Conservation (phyloP, 2,329 filamentous ascomycete genomes). For the Fusarium tanahbumbuense region DNA sequence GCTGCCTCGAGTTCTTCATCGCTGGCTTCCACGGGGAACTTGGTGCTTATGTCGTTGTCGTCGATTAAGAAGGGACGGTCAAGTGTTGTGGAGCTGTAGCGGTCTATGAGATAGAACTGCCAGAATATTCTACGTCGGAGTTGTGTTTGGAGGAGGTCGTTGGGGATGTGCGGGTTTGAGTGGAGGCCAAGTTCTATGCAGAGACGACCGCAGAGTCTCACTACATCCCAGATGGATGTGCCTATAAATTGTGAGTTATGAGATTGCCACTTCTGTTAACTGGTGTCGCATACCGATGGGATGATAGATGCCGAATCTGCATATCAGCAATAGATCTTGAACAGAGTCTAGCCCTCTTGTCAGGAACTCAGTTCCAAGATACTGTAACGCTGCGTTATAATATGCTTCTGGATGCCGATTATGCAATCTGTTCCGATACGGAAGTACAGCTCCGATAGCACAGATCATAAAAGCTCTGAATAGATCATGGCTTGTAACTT, state of each 20-base stretch:
- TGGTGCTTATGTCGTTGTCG: conserved; percentile 26
- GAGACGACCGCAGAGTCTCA: conserved; percentile 28
- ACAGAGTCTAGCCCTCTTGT: conserved; percentile 29
- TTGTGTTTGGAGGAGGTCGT: conserved; percentile 25
- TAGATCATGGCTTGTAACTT: neutral
- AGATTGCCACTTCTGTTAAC: too few species aligned
- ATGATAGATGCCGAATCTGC: conserved; percentile 40
- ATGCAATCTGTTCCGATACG: conserved; percentile 17
- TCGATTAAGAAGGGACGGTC: conserved; percentile 34
- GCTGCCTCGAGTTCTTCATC: conserved; percentile 33
- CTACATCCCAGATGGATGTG: conserved; percentile 37
- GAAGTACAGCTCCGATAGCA: conserved; percentile 19
- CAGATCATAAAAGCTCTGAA: conserved; percentile 39
- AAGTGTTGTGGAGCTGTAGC: conserved; percentile 33
- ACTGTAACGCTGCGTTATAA: conserved; percentile 24
- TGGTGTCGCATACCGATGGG: conserved; percentile 14
- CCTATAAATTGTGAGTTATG: neutral
- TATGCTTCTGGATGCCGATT: conserved; percentile 30
- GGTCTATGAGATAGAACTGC: conserved; percentile 39
- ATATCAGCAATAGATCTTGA: conserved; percentile 33
- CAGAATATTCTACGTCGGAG: conserved; percentile 34
- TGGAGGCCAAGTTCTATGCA: conserved; percentile 38
- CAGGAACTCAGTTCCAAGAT: neutral
- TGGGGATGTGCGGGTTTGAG: neutral
- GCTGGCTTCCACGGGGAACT: conserved; percentile 24